Evolutionary conservation across 176 grass and related monocot species (phyloP).

Genomic region (Phoenix roebelenii): DNA sequence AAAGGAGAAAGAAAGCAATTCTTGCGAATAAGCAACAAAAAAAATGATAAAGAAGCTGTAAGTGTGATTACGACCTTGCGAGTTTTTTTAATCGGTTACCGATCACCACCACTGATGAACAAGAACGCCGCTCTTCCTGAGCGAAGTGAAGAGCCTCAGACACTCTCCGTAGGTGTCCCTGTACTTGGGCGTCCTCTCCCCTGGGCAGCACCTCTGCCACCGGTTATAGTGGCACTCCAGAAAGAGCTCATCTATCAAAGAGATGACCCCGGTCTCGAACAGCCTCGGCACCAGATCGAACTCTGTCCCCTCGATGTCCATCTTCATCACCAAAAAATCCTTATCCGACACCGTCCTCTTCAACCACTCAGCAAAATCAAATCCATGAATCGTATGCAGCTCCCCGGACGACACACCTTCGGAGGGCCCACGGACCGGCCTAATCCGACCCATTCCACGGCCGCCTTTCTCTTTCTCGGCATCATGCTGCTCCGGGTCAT

Average conservation of each 20-base stretch:
- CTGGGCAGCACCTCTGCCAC: conserved; percentile 71
- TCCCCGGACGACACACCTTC: conserved; percentile 18
- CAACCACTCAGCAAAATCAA: conserved; percentile 63
- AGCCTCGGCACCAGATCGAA: conserved; percentile 59
- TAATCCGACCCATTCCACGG: conserved; percentile 65
- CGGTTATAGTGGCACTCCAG: conserved; percentile 85
- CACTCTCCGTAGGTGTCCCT: conserved; percentile 48
- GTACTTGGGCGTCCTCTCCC: conserved; percentile 66
- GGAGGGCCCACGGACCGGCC: conserved; percentile 1
- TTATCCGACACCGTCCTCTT: conserved; percentile 35
- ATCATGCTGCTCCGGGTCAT: conserved; percentile 30
- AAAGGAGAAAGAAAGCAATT: too few species aligned
- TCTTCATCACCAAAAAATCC: conserved; percentile 83
- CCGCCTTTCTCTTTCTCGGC: conserved; percentile 18
- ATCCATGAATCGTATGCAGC: conserved; percentile 35
- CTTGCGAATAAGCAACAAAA: not conserved
- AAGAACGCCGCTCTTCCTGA: conserved; percentile 57
- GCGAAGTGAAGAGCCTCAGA: conserved; percentile 39
- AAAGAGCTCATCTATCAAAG: conserved; percentile 62
- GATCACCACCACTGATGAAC: conserved; percentile 81
- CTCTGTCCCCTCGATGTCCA: conserved; percentile 75
- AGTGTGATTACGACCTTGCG: not conserved
- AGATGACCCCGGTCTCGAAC: conserved; percentile 41
- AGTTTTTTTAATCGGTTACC: not conserved
- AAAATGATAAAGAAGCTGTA: not conserved